Base-by-base conservation (phyloP, 2,329 filamentous ascomycete species). In the Xylariaceae sp. region DNA sequence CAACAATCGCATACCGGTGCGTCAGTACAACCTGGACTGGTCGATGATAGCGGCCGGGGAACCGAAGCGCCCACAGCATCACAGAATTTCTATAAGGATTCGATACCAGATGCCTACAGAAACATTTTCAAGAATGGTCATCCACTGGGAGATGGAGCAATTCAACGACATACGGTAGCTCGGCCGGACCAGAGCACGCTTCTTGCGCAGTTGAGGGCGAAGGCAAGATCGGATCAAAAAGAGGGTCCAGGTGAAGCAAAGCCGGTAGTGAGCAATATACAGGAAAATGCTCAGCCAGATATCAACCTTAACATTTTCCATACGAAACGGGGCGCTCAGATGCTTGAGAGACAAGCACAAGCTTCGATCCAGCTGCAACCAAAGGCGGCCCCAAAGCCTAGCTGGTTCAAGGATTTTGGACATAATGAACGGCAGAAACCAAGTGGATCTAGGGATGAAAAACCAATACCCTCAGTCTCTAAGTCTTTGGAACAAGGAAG, bases 281-380 rank as follows among this genome's bases (percentile, higher is more conserved):
- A 66, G 22, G 62, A 70, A 9, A 70, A 73, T 30, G 57, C 72
- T 0, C 75, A 76, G 2, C 60, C 68, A 0, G 75, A 66, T 21
- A 63, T 78, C 19, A 70, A 79, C 50, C 60, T 79, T 47, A 74
- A 77, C 46, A 64, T 80, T 18, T 81, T 81, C 51, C 76, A 75
- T 53, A 78, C 76, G 1, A 63, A 61, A 13, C 68, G 70, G 22
- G 77, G 74, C 2, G 76, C 77, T 2, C 73, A 72, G 41, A 70
- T 80, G 7, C 50, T 80, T 26, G 64, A 70, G 45, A 56, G 61
- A 18, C 45, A 71, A 48, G 64, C 66, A 36, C 61, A 62, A 47
- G 49, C 39, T 5, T 8, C 58, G 19, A 55, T 58, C 39, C 56
- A 49, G 45, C 57, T 56, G 37, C 60, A 53, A 42, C 61, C 63